These are phyloP conservation scores for Talaromyces atroroseus DNA, from an alignment of 2,329 filamentous ascomycete species.

Conservation along the genomic window DNA sequence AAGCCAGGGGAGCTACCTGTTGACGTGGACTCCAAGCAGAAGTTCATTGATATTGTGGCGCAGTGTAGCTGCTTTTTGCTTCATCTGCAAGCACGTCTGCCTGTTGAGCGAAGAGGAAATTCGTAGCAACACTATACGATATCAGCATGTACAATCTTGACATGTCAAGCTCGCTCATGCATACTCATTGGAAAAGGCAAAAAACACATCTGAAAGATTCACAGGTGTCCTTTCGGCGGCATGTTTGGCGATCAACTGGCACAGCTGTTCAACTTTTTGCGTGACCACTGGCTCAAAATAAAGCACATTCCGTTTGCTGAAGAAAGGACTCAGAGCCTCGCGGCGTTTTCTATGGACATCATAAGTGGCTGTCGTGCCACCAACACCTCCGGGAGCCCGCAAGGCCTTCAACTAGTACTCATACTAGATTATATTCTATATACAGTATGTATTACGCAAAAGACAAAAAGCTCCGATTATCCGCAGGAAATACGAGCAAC, in stretches of 20 bases:
- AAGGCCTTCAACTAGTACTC: slow-evolving; percentile 20
- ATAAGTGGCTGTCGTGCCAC: slow-evolving; percentile 23
- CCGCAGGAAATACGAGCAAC: slow-evolving; percentile 79
- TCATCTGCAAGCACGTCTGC: slow-evolving; percentile 21
- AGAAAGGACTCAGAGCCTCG: slow-evolving; percentile 26
- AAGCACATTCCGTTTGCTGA: slow-evolving; percentile 24
- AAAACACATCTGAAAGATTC: slow-evolving; percentile 26
- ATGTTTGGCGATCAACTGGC: slow-evolving; percentile 10
- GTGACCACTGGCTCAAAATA: slow-evolving; percentile 23
- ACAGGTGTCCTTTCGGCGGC: slow-evolving; percentile 9
- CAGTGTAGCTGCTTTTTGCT: slow-evolving; percentile 19
- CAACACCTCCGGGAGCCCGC: slow-evolving; percentile 22
- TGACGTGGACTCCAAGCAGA: slow-evolving; percentile 26
- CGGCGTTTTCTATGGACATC: slow-evolving; percentile 27
- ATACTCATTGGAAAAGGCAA: slow-evolving; percentile 26
- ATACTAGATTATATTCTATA: slow-evolving; percentile 14
- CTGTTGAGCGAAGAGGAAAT: slow-evolving; percentile 26
- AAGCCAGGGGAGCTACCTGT: slow-evolving; percentile 28
- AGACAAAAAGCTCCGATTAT: slow-evolving; percentile 54
- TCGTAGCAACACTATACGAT: slow-evolving; percentile 21
- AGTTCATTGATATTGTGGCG: slow-evolving; percentile 25
- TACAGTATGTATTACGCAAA: slow-evolving; percentile 4
- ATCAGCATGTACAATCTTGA: slow-evolving; percentile 1
- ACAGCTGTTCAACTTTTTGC: slow-evolving; percentile 20
- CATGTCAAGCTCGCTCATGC: not conserved